Evolutionary conservation across 2,329 filamentous ascomycete species (phyloP).

Genomic region (Thelonectria blattea): DNA sequence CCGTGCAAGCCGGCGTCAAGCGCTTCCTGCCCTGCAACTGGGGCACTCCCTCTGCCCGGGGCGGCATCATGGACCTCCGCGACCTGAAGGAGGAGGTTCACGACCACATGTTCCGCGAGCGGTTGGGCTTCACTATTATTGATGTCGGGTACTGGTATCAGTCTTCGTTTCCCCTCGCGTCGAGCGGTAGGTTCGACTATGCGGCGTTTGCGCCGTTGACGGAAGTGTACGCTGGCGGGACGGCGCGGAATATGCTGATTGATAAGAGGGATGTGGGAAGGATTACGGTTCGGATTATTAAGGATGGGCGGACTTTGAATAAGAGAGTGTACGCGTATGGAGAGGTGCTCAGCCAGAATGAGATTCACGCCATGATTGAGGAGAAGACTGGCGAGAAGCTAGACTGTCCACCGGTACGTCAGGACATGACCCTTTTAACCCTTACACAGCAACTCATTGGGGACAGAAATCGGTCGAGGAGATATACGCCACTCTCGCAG

Average conservation of each 20-base stretch:
- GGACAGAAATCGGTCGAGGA: background rate
- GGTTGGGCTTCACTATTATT: slow-evolving; percentile 61
- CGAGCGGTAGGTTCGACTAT: slow-evolving; percentile 33
- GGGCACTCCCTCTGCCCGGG: background rate
- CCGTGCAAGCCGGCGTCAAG: slow-evolving; percentile 10
- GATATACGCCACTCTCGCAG: background rate
- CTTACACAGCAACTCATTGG: background rate
- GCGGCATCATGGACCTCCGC: background rate
- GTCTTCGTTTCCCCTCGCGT: slow-evolving; percentile 40
- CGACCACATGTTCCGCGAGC: slow-evolving; percentile 53
- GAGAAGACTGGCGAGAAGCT: slow-evolving; percentile 55
- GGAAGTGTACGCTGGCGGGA: slow-evolving; percentile 53
- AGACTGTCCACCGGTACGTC: background rate
- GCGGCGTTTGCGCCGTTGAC: slow-evolving; percentile 42
- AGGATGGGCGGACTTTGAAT: slow-evolving; percentile 59
- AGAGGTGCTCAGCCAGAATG: slow-evolving; percentile 51
- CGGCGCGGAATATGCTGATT: slow-evolving; percentile 50
- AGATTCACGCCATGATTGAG: slow-evolving; percentile 55
- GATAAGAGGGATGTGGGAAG: slow-evolving; percentile 58
- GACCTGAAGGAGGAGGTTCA: slow-evolving; percentile 56
- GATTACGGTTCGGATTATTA: slow-evolving; percentile 57
- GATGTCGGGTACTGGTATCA: slow-evolving; percentile 66
- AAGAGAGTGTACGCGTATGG: slow-evolving; percentile 55
- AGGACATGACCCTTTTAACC: background rate
- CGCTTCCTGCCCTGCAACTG: slow-evolving; percentile 16